phyloP scores from a whole-genome alignment of 2,329 filamentous ascomycete species.

The Teratosphaeriaceae sp. region DNA sequence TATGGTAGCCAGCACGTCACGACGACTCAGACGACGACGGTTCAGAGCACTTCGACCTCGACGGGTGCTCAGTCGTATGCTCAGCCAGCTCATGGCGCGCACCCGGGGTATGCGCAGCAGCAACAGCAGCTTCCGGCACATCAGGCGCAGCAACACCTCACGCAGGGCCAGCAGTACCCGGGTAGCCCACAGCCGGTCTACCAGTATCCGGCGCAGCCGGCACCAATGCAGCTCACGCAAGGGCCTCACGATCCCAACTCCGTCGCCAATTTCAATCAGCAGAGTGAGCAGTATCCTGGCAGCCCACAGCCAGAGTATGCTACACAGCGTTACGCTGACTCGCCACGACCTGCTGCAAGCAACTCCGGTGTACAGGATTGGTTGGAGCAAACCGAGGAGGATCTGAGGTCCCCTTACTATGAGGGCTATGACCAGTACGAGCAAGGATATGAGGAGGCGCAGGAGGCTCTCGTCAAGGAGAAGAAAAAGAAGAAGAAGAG shows the following conservation, averaged over 20 bases:
- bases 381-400: not conserved
- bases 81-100: too few species aligned
- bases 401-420: not conserved
- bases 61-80: too few species aligned
- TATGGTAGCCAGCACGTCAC: too few species aligned
- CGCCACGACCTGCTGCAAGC: too few species aligned
- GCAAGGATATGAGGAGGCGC: not conserved
- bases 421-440: not conserved
- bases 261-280: constrained; percentile 6
- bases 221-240: constrained; percentile 1
- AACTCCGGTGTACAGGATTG: not conserved
- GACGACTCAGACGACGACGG: too few species aligned
- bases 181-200: not conserved
- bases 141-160: not conserved
- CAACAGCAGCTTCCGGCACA: too few species aligned
- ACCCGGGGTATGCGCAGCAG: not conserved
- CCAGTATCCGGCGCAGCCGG: not conserved
- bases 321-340: too few species aligned
- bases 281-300: not conserved
- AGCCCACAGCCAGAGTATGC: not conserved
- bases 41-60: too few species aligned
- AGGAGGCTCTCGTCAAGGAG: not conserved
- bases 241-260: not conserved
- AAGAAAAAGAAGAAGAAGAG: constrained; percentile 2
- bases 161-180: not conserved